Conservation (phyloP, 2,329 filamentous ascomycete genomes). For the Nothopassalora personata region DNA sequence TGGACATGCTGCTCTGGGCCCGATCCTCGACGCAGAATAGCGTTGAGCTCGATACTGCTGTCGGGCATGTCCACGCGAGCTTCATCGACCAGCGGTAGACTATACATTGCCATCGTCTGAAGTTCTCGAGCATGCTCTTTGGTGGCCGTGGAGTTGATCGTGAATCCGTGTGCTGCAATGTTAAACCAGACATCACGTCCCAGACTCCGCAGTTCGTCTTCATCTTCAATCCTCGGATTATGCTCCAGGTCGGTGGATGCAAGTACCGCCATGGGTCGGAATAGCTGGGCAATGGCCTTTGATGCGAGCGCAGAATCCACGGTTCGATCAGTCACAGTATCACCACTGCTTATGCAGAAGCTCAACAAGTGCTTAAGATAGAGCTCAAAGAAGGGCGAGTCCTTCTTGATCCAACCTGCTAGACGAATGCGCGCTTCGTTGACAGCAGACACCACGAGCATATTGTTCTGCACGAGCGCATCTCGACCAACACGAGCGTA, state of each 20-base stretch:
- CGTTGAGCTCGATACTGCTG: constrained; percentile 95
- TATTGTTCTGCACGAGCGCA: constrained; percentile 64
- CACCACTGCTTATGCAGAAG: constrained; percentile 82
- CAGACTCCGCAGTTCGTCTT: constrained; percentile 48
- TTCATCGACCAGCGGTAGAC: constrained; percentile 79
- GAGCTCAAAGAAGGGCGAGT: constrained; percentile 72
- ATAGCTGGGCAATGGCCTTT: constrained; percentile 77
- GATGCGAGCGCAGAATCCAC: constrained; percentile 66
- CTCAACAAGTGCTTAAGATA: constrained; percentile 82
- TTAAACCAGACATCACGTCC: constrained; percentile 96
- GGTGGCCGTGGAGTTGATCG: constrained; percentile 65
- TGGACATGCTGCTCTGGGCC: constrained; percentile 69
- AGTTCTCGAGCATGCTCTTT: constrained; percentile 71
- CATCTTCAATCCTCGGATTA: constrained; percentile 45
- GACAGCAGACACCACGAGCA: constrained; percentile 64
- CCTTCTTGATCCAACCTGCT: constrained; percentile 60
- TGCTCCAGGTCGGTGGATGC: constrained; percentile 57
- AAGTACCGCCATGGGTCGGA: constrained; percentile 81
- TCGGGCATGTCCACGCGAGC: constrained; percentile 85
- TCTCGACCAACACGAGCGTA: constrained; percentile 71
- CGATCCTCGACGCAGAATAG: constrained; percentile 80
- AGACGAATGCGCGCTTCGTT: constrained; percentile 75
- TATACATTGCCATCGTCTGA: constrained; percentile 77
- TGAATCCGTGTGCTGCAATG: constrained; percentile 88
- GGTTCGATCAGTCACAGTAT: constrained; percentile 55